Base-by-base conservation (phyloP, 192 early-diverging fungal species). In the Linnemannia elongata region DNA sequence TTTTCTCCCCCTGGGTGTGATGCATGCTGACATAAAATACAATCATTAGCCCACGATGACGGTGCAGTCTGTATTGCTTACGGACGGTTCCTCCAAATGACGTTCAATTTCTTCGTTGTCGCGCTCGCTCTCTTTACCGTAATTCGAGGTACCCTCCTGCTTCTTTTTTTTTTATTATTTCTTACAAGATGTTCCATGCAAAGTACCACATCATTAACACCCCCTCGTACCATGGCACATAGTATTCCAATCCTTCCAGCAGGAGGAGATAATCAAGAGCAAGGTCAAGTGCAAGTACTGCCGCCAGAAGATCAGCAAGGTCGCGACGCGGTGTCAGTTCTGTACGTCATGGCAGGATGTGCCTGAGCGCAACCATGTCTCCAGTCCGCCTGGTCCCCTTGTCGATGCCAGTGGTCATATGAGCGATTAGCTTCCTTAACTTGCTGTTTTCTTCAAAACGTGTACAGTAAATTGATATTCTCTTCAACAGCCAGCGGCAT, bases 181-280 rank as follows among this genome's bases (percentile, higher is more conserved):
- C 22, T 20, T 15, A 3, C 35, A 20, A 4, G 17, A 35, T 6
- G 35, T 4, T 6, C 4, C 24, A 69, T 69, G 30, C 35, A 39
- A 69, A 22, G 33, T 69, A 8, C 17, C 36, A 27, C 35, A 69
- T 35, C 39, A 44, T 15, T 30, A 42, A 27, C n/a, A 42, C 5
- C 17, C 17, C 41, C 55, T 71, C 17, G 6, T 36, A 45, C 4
- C 7, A 30, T 4, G 22, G 17, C 9, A 35, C 6, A 20, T 69
- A 86, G 84, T 86, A 13, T 86, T 86, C 38, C 84, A 86, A 42
- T 24, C 78, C 12, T 86, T 86, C 45, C 84, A 86, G 22, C 75
- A 86, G 70, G 84, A 86, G 3, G 84, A 86, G 39, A 86, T 86
- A 24, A 81, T 86, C 79, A 86, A 86, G 71, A 86, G 84, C 60